Base-by-base conservation (phyloP, 2,329 filamentous ascomycete species). In the Xylaria arbuscula region DNA sequence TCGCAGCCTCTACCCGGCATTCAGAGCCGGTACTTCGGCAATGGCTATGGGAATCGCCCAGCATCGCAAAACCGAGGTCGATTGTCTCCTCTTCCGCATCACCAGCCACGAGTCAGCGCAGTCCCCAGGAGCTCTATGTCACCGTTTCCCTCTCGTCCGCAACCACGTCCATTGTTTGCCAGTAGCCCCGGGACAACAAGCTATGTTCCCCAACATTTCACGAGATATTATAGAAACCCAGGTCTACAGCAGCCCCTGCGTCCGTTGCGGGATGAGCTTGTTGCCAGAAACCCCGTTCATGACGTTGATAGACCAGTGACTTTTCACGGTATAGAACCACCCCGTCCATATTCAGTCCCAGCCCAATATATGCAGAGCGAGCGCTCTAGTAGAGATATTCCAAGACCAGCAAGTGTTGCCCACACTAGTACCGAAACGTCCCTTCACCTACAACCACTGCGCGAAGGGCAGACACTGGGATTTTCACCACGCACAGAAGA, bases 321-420 rank as follows among this genome's bases (percentile, higher is more conserved):
- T 54, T 58, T 47, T 36, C 48, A 36, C 13, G 54, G 15, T 22
- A 13, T 63, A 8, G 50, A 47, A 32, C 59, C 48, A 38, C 8
- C 9, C 24, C 67, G 67, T 54, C 67, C 67, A n/a, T 40, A 53
- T 56, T 67, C 67, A 10, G 59, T 67, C 7, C 60, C 67, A 53
- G 32, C 67, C n/a, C 36, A 48, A 10, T 51, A 42, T 56, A 51
- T 15, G 2, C 63, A 61, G 15, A 42, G 42, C 22, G 54, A 62
- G 10, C 40, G 56, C 15, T 17, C 19, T 45, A 34, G 32, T 38
- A 40, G 11, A 22, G 34, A 38, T 32, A 64, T 66, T 38, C 59
- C 34, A 48, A 45, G 59, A 22, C 63, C 67, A 60, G 51, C 53
- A 45, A 69, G 59, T 48, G 51, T 61, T 60, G 34, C 50, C 19